Conservation (phyloP, 73 alveolate genomes). For the Symbiodinium natans region DNA sequence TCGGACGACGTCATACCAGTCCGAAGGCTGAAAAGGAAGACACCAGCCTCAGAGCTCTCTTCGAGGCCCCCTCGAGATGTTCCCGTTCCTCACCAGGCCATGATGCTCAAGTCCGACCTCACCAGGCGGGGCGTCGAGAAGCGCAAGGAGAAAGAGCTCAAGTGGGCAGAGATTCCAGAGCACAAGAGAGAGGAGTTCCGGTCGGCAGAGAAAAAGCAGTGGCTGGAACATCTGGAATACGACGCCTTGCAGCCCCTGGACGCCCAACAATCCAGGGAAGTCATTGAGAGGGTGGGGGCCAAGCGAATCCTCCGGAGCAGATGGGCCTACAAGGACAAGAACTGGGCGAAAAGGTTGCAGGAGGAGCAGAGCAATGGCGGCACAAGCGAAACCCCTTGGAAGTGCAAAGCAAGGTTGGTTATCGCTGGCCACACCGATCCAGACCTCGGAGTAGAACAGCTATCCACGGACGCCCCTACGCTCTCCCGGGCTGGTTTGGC, state of each 20-base stretch:
- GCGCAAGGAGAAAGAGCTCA: neutral
- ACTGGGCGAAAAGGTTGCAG: neutral
- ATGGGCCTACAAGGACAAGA: neutral
- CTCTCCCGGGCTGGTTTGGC: neutral
- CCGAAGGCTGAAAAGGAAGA: no score
- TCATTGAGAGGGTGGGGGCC: neutral
- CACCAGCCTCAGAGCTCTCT: no score
- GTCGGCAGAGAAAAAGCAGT: neutral
- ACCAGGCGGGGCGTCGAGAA: no score
- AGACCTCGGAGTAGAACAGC: neutral
- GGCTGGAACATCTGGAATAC: neutral
- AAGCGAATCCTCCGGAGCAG: neutral
- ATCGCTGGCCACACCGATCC: neutral
- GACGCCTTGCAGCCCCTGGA: neutral
- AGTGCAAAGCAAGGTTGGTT: neutral
- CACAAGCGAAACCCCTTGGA: no score
- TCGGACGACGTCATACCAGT: no score
- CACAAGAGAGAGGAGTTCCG: neutral
- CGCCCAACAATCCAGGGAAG: neutral
- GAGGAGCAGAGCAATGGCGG: no score
- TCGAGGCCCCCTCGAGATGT: no score
- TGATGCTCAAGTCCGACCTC: no score
- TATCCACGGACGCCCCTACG: neutral
- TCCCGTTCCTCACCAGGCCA: no score
- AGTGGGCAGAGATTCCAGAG: neutral